Evolutionary conservation across 2,329 filamentous ascomycete species (phyloP).

Genomic region (Aspergillus alliaceus): DNA sequence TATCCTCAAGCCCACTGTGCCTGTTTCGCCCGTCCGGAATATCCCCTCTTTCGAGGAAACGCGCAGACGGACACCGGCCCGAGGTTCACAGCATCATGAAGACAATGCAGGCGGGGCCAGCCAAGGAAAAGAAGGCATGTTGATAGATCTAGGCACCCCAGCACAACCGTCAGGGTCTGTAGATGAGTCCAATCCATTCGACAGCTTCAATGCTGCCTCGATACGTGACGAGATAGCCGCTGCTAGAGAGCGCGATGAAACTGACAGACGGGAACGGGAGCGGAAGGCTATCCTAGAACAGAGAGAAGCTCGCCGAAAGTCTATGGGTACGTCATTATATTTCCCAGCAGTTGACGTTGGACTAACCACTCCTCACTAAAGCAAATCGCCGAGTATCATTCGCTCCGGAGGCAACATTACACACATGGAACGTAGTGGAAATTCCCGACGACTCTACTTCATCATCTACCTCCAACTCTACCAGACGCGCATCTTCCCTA

Average conservation of each 20-base stretch:
- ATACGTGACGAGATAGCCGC: slow-evolving; percentile 58
- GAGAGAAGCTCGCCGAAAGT: slow-evolving; percentile 87
- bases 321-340: slow-evolving; percentile 57
- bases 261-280: slow-evolving; percentile 59
- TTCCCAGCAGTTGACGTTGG: not conserved
- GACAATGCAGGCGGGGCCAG: slow-evolving; percentile 17
- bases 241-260: slow-evolving; percentile 67
- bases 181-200: slow-evolving; percentile 50
- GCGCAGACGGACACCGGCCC: slow-evolving; percentile 40
- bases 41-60: slow-evolving; percentile 62
- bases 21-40: slow-evolving; percentile 62
- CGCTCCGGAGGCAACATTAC: slow-evolving; percentile 92
- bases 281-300: slow-evolving; percentile 65
- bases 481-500: slow-evolving; percentile 68
- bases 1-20: slow-evolving; percentile 78
- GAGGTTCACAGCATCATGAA: slow-evolving; percentile 27
- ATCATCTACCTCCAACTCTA: slow-evolving; percentile 70
- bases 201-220: slow-evolving; percentile 41
- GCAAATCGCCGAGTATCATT: slow-evolving; percentile 93
- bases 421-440: slow-evolving; percentile 95
- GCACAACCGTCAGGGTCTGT: slow-evolving; percentile 31
- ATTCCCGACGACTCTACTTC: slow-evolving; percentile 84
- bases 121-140: slow-evolving; percentile 31
- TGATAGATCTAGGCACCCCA: slow-evolving; percentile 47
- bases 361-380: slow-evolving; percentile 28